Evolutionary conservation across 2,329 filamentous ascomycete species (phyloP).

Genomic region (Colletotrichum simmondsii): DNA sequence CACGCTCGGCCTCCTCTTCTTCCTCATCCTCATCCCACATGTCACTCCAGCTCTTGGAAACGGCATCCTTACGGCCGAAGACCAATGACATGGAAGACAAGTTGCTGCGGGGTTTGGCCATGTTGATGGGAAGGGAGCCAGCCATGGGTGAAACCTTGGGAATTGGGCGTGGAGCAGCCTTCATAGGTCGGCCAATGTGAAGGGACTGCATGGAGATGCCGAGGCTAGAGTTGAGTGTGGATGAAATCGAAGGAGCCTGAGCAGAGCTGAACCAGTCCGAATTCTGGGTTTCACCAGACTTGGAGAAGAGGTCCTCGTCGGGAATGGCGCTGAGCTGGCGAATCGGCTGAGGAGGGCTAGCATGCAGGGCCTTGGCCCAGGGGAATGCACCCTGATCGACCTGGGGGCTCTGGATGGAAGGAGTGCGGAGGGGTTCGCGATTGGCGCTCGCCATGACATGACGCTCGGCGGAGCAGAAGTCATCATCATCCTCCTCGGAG

Average conservation of each 20-base stretch:
- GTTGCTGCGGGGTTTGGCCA: slow-evolving; percentile 78
- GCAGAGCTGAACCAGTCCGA: slow-evolving; percentile 83
- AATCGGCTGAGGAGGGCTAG: slow-evolving; percentile 74
- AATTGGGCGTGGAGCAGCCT: slow-evolving; percentile 55
- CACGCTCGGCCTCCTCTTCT: slow-evolving; percentile 75
- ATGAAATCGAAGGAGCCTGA: slow-evolving; percentile 84
- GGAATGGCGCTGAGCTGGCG: slow-evolving; percentile 90
- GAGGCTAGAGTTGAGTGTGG: slow-evolving; percentile 84
- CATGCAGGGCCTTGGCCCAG: slow-evolving; percentile 91
- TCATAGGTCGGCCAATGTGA: slow-evolving; percentile 61
- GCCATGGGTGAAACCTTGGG: slow-evolving; percentile 69
- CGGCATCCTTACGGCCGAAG: slow-evolving; percentile 81
- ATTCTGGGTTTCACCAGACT: slow-evolving; percentile 69
- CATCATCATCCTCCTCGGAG: slow-evolving; percentile 89
- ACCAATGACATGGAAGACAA: slow-evolving; percentile 80
- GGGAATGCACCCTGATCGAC: slow-evolving; percentile 88
- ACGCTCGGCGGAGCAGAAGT: slow-evolving; percentile 88
- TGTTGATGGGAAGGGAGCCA: slow-evolving; percentile 80
- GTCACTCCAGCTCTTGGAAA: slow-evolving; percentile 99
- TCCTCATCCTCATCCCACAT: slow-evolving; percentile 95
- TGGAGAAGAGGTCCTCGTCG: slow-evolving; percentile 86
- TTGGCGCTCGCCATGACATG: slow-evolving; percentile 85
- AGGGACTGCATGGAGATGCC: slow-evolving; percentile 84
- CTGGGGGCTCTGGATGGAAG: slow-evolving; percentile 90
- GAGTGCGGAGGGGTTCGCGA: slow-evolving; percentile 93